Evolutionary conservation across 2,329 filamentous ascomycete genomes (phyloP), one percentile per base, ranked within the genome.

Genomic region (Colletotrichum sp.): DNA sequence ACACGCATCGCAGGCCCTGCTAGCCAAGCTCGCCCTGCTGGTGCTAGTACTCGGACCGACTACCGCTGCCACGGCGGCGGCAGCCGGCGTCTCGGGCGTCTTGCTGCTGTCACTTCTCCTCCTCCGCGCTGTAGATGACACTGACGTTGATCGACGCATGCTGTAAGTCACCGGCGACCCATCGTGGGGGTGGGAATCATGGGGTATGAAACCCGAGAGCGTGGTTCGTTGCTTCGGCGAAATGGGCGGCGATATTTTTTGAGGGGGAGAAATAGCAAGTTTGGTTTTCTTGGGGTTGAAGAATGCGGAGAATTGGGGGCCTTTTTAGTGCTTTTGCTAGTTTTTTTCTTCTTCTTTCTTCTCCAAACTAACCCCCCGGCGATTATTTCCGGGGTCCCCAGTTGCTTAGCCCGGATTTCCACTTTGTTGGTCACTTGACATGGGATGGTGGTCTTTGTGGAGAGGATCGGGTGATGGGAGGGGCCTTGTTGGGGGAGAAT

Each of bases 1-100:
- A 62, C 79, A 80, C 13, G 78, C 79, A 73, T 80, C 79, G 59
- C 80, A 81, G 4, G 80, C 80, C 59, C 80, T 74, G n/a, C 75
- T 76, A 9, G 79, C 78, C 30, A 81, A 72, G 15, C 21, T 72
- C 10, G 72, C 39, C 30, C 72, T 66, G 49, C 44, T 21, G 44
- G 1, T 44, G 39, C 39, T 49, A n/a, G 18, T 49, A n/a, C 44
- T 52, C 44, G 44, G 44, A 52, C 44, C 44, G 44, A 52, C 44
- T 49, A 49, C 44, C 39, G 36, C 36, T 1, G 4, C 44, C 10
- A 52, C n/a, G n/a, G 44, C n/a, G n/a, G 15, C 18, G 3, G 24
- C 66, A 26, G 24, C 34, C 13, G 34, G 9, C 16, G 49, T 24
- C 16, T 72, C 68, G 5, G 72, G 72, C 24, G 68, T 75, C n/a